Conservation (phyloP, 2,329 filamentous ascomycete genomes). For the Colletotrichum incanum region DNA sequence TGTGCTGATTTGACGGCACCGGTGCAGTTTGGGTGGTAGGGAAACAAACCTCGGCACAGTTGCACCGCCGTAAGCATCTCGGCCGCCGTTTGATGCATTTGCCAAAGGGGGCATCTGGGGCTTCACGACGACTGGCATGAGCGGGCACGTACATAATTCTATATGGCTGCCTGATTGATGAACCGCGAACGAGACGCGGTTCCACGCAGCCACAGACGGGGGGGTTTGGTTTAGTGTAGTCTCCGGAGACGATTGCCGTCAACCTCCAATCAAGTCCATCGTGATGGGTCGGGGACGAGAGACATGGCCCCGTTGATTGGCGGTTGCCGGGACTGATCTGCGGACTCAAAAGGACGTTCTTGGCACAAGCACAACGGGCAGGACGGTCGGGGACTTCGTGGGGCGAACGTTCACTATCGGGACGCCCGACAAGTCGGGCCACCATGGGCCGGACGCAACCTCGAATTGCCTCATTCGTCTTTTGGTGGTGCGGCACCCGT, state of each 20-base stretch:
- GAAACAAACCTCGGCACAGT: neutral
- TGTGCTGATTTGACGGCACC: neutral
- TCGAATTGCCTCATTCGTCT: neutral
- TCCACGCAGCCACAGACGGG: constrained; percentile 13
- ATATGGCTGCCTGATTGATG: constrained; percentile 37
- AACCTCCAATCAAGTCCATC: constrained; percentile 17
- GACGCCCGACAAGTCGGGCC: constrained; percentile 27
- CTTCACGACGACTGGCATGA: neutral
- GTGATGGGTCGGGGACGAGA: constrained; percentile 4
- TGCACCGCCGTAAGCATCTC: neutral
- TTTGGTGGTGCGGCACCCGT: neutral
- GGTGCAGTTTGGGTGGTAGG: neutral
- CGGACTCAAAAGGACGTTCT: neutral
- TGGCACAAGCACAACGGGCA: neutral
- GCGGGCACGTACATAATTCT: constrained; percentile 16
- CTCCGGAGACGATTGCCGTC: constrained; percentile 4
- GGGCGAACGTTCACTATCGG: constrained; percentile 20
- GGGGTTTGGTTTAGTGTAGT: constrained; percentile 3
- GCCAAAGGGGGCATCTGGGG: neutral
- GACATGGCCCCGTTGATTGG: constrained; percentile 20
- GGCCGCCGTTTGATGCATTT: neutral
- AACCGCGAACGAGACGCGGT: constrained; percentile 16
- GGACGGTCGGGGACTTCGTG: neutral
- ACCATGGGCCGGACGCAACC: constrained; percentile 10
- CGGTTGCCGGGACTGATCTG: constrained; percentile 25